Evolutionary conservation across 345 rosid genomes (phyloP).

Genomic region (Citrus cavaleriei): DNA sequence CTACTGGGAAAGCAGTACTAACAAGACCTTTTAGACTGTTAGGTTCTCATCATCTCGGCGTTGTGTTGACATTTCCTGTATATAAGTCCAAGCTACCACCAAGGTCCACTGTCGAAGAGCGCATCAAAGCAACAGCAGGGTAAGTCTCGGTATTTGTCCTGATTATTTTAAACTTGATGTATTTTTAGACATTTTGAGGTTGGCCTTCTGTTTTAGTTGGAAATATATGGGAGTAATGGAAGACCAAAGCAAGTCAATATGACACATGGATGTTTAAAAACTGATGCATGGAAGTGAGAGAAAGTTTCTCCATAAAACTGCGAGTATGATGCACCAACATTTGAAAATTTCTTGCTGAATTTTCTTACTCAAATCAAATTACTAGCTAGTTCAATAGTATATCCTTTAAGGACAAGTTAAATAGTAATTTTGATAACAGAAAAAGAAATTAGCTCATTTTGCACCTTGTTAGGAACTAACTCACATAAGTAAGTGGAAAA

Average conservation of each 20-base stretch:
- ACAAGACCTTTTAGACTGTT: slow-evolving; percentile 89
- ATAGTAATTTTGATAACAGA: background rate
- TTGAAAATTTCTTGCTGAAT: too few species aligned
- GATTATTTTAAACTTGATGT: background rate
- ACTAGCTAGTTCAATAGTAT: background rate
- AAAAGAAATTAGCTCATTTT: background rate
- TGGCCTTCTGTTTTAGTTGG: background rate
- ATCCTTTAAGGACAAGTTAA: too few species aligned
- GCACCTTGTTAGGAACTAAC: background rate
- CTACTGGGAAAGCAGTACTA: slow-evolving; percentile 92
- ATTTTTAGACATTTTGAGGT: background rate
- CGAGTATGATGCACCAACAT: background rate
- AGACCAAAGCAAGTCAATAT: background rate
- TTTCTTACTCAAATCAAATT: background rate
- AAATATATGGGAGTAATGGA: background rate
- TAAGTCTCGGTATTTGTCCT: slow-evolving; percentile 24
- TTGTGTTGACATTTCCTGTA: slow-evolving; percentile 96
- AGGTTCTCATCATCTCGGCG: slow-evolving; percentile 95
- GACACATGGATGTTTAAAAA: background rate
- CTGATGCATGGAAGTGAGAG: background rate
- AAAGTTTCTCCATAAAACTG: background rate
- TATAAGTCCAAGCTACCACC: slow-evolving; percentile 78
- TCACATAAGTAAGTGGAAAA: background rate
- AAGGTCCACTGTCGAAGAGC: slow-evolving; percentile 57
- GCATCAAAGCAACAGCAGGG: slow-evolving; percentile 92